Conservation (phyloP, 768 basidiomycete species). For the Pleurotus giganteus region DNA sequence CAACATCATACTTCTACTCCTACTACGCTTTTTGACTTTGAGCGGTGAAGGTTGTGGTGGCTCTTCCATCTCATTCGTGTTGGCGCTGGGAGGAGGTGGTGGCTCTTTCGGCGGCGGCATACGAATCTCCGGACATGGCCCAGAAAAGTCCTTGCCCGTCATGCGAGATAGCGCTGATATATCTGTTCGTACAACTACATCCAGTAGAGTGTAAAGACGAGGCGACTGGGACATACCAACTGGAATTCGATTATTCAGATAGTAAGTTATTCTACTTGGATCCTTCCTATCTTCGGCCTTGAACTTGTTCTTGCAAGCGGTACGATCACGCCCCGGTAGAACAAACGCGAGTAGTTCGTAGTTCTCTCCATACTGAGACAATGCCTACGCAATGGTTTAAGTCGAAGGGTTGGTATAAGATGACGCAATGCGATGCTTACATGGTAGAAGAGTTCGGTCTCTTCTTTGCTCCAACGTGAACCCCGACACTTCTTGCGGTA, state of each 20-base stretch:
- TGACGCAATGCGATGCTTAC: constrained; percentile 39
- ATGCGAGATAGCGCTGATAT: constrained; percentile 71
- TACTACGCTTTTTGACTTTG: constrained; percentile 20
- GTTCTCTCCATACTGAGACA: constrained; percentile 88
- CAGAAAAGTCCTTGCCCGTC: constrained; percentile 86
- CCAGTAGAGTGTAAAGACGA: not conserved
- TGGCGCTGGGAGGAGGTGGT: constrained; percentile 16
- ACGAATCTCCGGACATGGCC: constrained; percentile 70
- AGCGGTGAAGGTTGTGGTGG: constrained; percentile 6
- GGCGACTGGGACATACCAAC: constrained; percentile 55
- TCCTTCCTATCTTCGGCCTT: constrained; percentile 86
- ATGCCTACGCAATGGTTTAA: constrained; percentile 51
- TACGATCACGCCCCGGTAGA: constrained; percentile 81
- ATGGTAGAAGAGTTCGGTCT: constrained; percentile 86
- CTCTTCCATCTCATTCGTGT: constrained; percentile 15
- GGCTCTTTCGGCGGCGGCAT: constrained; percentile 28
- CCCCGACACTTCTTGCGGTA: constrained; percentile 81
- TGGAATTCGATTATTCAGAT: constrained; percentile 71
- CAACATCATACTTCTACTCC: constrained; percentile 17
- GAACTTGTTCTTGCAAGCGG: constrained; percentile 92
- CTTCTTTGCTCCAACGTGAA: constrained; percentile 85
- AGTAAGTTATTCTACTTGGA: constrained; percentile 69
- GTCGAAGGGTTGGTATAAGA: constrained; percentile 7
- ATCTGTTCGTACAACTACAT: constrained; percentile 39
- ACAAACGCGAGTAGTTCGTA: constrained; percentile 89